Evolutionary conservation across 192 early-diverging fungal genomes (phyloP).

Genomic region (Coemansia sp.): DNA sequence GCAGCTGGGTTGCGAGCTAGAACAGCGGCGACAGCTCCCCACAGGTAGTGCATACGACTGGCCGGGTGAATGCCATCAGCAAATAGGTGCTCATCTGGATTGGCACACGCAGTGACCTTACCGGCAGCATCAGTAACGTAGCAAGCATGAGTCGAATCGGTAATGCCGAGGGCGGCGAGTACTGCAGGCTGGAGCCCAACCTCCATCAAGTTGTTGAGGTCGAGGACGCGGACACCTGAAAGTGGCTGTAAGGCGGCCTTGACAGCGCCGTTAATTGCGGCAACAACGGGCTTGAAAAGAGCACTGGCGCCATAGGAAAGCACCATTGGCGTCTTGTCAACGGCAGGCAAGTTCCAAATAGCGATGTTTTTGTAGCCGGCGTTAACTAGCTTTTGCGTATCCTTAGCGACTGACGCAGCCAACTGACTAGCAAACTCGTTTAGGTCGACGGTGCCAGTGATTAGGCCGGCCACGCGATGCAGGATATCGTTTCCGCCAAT

Average conservation of each 20-base stretch:
- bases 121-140: conserved; percentile 21
- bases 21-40: conserved; percentile 42
- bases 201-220: conserved; percentile 34
- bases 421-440: conserved; percentile 27
- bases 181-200: conserved; percentile 28
- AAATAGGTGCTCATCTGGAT: conserved; percentile 54
- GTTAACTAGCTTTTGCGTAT: conserved; percentile 25
- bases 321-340: conserved; percentile 34
- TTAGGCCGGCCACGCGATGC: conserved; percentile 15
- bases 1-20: conserved; percentile 36
- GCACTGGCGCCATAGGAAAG: conserved; percentile 10
- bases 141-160: conserved; percentile 36
- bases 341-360: conserved; percentile 51
- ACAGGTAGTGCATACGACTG: conserved; percentile 54
- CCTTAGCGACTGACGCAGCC: conserved; percentile 27
- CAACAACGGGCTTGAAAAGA: conserved; percentile 21
- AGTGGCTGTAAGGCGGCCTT: conserved; percentile 15
- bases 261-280: conserved; percentile 30
- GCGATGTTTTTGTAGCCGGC: conserved; percentile 53
- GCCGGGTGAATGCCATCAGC: conserved; percentile 49
- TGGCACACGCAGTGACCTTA: conserved; percentile 25
- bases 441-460: conserved; percentile 22
- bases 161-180: conserved; percentile 32
- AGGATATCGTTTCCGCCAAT: conserved; percentile 53
- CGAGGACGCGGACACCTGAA: conserved; percentile 27